Evolutionary conservation across 2,329 filamentous ascomycete species (phyloP).

Genomic region (Immersiporthe knoxdaviesiana): DNA sequence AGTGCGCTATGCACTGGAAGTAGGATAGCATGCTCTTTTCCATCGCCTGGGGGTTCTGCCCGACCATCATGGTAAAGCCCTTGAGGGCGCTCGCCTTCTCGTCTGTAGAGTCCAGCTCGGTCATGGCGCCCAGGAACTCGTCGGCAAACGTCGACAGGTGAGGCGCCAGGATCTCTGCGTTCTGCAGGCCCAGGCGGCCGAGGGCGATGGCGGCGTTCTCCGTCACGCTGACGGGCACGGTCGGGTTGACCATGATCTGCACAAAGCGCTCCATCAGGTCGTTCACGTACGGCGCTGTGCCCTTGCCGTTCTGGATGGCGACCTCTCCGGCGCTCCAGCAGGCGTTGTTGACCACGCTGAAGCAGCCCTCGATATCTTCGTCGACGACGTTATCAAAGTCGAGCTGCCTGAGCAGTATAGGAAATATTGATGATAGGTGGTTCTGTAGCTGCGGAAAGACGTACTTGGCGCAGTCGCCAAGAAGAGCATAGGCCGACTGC

Average conservation of each 20-base stretch:
- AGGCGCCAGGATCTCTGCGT: constrained; percentile 74
- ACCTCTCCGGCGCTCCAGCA: constrained; percentile 98
- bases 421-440: constrained; percentile 73
- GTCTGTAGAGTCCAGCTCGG: constrained; percentile 82
- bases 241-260: constrained; percentile 81
- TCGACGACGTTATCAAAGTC: constrained; percentile 77
- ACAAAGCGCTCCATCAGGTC: constrained; percentile 77
- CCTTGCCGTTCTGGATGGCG: constrained; percentile 74
- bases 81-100: constrained; percentile 94
- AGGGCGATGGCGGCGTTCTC: constrained; percentile 96
- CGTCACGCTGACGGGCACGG: constrained; percentile 82
- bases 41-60: constrained; percentile 88
- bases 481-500: constrained; percentile 91
- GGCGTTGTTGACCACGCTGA: constrained; percentile 95
- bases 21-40: constrained; percentile 82
- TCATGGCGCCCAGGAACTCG: constrained; percentile 80
- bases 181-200: constrained; percentile 82
- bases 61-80: constrained; percentile 84
- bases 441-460: constrained; percentile 81
- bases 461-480: constrained; percentile 93
- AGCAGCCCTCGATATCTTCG: constrained; percentile 81
- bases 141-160: constrained; percentile 80
- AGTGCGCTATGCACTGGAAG: constrained; percentile 81
- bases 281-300: constrained; percentile 76
- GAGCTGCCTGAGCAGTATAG: constrained; percentile 83